These are phyloP conservation scores for Coix lacrymajobi DNA, from an alignment of 176 grass and related monocot species.

Conservation along the genomic window DNA sequence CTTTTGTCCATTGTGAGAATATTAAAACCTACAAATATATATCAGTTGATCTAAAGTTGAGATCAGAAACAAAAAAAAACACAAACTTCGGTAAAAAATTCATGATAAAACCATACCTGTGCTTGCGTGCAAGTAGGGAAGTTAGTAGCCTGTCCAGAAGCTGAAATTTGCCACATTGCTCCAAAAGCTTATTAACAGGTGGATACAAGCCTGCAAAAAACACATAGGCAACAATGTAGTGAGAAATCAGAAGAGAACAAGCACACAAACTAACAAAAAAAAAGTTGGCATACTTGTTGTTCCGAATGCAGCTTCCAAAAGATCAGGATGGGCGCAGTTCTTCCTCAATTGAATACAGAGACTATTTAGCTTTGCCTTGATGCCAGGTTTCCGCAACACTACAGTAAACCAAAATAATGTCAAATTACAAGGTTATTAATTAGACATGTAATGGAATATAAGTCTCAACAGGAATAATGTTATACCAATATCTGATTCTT, in stretches of 20 bases:
- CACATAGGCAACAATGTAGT: neutral
- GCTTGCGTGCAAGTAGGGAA: constrained; percentile 55
- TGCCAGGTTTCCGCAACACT: constrained; percentile 57
- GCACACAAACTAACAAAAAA: neutral
- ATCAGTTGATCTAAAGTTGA: constrained; percentile 14
- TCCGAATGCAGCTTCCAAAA: constrained; percentile 58
- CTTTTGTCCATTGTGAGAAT: constrained; percentile 94
- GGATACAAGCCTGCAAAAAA: constrained; percentile 58
- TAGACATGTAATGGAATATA: neutral
- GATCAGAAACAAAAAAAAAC: neutral
- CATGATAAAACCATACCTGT: constrained; percentile 51
- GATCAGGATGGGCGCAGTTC: constrained; percentile 85
- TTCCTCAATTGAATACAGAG: constrained; percentile 80
- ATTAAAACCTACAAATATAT: constrained; percentile 64
- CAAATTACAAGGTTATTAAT: neutral
- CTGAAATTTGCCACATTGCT: constrained; percentile 84
- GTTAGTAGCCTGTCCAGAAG: constrained; percentile 64
- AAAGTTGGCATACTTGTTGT: constrained; percentile 38
- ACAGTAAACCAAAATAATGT: constrained; percentile 16
- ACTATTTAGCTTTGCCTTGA: constrained; percentile 80
- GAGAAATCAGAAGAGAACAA: neutral
- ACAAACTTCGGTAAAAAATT: neutral
- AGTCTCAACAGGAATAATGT: neutral
- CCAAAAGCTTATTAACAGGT: constrained; percentile 68
- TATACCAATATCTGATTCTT: constrained; percentile 57